These are phyloP conservation scores for Xylaria sp. DNA, from an alignment of 2,329 filamentous ascomycete species.

Conservation along the genomic window DNA sequence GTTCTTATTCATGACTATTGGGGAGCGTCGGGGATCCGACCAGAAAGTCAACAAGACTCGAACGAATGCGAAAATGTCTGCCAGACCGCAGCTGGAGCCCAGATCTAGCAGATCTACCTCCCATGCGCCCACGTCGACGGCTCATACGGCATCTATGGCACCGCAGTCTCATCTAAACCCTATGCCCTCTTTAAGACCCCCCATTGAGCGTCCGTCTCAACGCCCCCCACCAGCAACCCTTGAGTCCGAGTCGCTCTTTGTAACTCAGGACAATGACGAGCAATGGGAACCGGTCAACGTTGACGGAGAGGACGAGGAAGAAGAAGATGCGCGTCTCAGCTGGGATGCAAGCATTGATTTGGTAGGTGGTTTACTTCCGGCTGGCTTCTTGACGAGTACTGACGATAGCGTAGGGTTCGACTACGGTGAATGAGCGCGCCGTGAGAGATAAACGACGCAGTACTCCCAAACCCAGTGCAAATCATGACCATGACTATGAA, in stretches of 20 bases:
- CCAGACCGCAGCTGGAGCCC: slow-evolving; percentile 43
- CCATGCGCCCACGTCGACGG: slow-evolving; percentile 28
- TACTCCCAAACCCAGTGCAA: slow-evolving; percentile 23
- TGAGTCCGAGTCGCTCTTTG: slow-evolving; percentile 64
- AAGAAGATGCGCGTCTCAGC: slow-evolving; percentile 61
- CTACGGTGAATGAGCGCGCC: slow-evolving; percentile 41
- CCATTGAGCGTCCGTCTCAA: slow-evolving; percentile 44
- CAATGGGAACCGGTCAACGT: slow-evolving; percentile 66
- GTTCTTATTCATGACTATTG: slow-evolving; percentile 78
- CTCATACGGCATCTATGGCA: slow-evolving; percentile 35
- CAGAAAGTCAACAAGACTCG: slow-evolving; percentile 43
- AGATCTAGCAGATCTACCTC: slow-evolving; percentile 40
- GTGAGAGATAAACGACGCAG: slow-evolving; percentile 29
- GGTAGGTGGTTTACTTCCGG: slow-evolving; percentile 38
- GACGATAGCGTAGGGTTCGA: slow-evolving; percentile 37
- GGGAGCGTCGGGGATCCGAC: slow-evolving; percentile 51
- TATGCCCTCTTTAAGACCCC: slow-evolving; percentile 35
- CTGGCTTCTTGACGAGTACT: slow-evolving; percentile 21
- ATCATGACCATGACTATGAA: slow-evolving; percentile 10
- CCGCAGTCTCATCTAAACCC: slow-evolving; percentile 36
- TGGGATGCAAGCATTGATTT: slow-evolving; percentile 67
- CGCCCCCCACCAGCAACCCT: slow-evolving; percentile 51
- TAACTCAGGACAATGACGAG: slow-evolving; percentile 62
- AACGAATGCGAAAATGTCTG: slow-evolving; percentile 37
- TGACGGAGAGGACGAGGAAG: slow-evolving; percentile 55